Base-by-base conservation (phyloP, 106 monocot species). In the Agapanthus africanus region DNA sequence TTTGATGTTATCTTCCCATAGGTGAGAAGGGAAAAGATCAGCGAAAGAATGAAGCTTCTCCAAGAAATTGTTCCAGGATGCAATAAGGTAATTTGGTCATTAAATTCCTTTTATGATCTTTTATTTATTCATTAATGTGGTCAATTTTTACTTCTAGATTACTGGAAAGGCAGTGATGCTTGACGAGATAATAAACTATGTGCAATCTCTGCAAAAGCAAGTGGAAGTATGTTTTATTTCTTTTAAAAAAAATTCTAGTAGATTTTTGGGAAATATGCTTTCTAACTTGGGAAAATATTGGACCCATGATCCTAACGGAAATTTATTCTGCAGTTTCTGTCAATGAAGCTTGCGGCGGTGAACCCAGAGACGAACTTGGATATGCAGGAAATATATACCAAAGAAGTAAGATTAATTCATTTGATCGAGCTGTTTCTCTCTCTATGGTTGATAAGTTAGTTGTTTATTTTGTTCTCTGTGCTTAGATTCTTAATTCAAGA, bases 11-110 rank as follows among this genome's bases (percentile, higher is more conserved):
- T 25, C 28, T 19, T 46, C 16, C 59, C 74, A 23, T 60, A 94
- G 94, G 68, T 94, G 59, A 80, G 94, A 70, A 84, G 94, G 65
- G 93, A 93, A 56, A 95, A 82, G 77, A 95, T 95, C 30, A 95
- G 95, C 44, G 95, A 91, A 72, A 64, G 95, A 80, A 95, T 95
- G 95, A 83, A 80, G 67, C 74, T 82, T 26, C 84, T 95, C 68
- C 95, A 95, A 71, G 83, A 91, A 68, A 79, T 95, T 56, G 95
- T 95, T 65, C 95, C 95, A 28, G 95, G 95, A 54, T 93, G 93
- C 70, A 88, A 77, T 39, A 93, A 93, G 88, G 93, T 93, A 71
- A 19, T 63, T 35, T 16, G 16, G 9, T 11, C 42, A 44, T 11
- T 44, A 61, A 31, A 19, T 30, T 67, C n/a, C 18, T 1, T 18